Percentiles rank a stretch among this genome's conserved stretches.
Evolutionary conservation across 352 stramenopile species (phyloP).

Genomic region (Pythium pyrilobum): DNA sequence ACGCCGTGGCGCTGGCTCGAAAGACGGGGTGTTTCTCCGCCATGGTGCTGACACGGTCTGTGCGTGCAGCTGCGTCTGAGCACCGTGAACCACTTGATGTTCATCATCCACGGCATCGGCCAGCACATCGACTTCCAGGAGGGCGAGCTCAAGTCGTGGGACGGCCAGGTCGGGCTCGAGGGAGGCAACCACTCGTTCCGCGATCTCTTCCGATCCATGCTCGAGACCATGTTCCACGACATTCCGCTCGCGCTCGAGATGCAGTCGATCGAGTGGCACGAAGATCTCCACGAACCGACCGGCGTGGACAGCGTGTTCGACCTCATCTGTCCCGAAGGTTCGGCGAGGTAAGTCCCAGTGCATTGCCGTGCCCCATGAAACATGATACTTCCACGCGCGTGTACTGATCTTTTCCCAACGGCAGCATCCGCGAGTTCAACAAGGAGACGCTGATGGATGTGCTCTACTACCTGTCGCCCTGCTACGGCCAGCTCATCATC

Average conservation of each 20-base stretch:
- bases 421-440: constrained; percentile 89
- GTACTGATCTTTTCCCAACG: background rate
- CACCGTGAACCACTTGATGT: constrained; percentile 81
- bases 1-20: background rate
- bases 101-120: constrained; percentile 84
- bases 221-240: constrained; percentile 76
- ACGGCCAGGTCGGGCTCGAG: constrained; percentile 60
- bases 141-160: constrained; percentile 77
- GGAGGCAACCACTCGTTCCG: constrained; percentile 77
- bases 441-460: constrained; percentile 94
- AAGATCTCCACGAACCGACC: constrained; percentile 82
- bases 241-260: constrained; percentile 82
- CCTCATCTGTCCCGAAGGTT: constrained; percentile 73
- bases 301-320: constrained; percentile 83
- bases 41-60: background rate
- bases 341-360: constrained; percentile 38
- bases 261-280: constrained; percentile 89
- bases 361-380: too few species aligned
- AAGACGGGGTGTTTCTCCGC: background rate
- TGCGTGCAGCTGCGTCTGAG: constrained; percentile 51
- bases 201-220: constrained; percentile 68
- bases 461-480: constrained; percentile 90
- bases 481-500: constrained; percentile 89
- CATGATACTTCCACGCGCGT: too few species aligned
- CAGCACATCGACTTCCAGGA: constrained; percentile 85